A percentile compares a stretch with the other conserved stretches of the same genome.
Evolutionary conservation across 2,329 filamentous ascomycete genomes (phyloP).

Genomic region (Gremmenia infestans): DNA sequence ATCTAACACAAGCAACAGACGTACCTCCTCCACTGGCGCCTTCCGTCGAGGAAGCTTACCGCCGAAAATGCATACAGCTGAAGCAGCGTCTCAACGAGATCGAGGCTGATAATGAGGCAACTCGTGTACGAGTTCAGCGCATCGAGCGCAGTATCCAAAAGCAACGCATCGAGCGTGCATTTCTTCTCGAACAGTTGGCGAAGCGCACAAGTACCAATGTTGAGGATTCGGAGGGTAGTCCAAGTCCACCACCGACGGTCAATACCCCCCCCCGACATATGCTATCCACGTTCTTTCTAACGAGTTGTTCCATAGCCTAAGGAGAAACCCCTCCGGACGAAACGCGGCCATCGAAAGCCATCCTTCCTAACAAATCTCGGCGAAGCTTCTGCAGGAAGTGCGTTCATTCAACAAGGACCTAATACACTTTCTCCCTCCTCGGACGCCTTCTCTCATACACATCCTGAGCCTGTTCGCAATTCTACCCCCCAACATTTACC

Average conservation of each 20-base stretch:
- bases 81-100: constrained; percentile 89
- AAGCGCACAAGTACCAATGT: constrained; percentile 70
- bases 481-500: constrained; percentile 27
- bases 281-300: constrained; percentile 15
- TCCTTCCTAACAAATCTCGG: constrained; percentile 37
- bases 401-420: constrained; percentile 44
- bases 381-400: constrained; percentile 36
- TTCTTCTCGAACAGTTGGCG: constrained; percentile 66
- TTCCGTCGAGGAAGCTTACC: constrained; percentile 92
- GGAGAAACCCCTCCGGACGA: constrained; percentile 71
- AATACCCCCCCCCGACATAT: constrained; percentile 26
- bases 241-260: constrained; percentile 75
- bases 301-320: constrained; percentile 51
- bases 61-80: constrained; percentile 91
- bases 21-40: constrained; percentile 66
- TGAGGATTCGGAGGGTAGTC: constrained; percentile 73
- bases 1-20: constrained; percentile 26
- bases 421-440: constrained; percentile 45
- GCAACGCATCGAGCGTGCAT: constrained; percentile 79
- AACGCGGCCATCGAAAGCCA: constrained; percentile 64
- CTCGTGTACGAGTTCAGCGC: constrained; percentile 71
- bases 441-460: constrained; percentile 48
- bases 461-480: constrained; percentile 32
- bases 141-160: constrained; percentile 86
- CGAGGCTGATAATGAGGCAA: constrained; percentile 83